phyloP scores from a whole-genome alignment of 495 filamentous ascomycete genomes.

The Clavariopsis aquatica region DNA sequence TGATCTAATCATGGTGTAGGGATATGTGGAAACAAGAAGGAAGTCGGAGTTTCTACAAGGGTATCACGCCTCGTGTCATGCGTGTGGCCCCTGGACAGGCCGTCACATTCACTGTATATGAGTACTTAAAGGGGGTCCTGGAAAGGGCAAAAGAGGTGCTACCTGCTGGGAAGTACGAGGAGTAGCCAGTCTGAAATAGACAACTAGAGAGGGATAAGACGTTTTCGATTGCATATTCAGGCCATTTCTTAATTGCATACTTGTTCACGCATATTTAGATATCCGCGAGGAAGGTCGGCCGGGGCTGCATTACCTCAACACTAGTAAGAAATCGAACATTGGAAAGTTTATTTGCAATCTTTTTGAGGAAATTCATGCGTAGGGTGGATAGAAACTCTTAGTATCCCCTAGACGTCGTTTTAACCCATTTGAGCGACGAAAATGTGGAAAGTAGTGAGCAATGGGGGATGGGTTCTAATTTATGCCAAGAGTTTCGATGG shows the following conservation, averaged over 20 bases:
- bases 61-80: conserved; percentile 97
- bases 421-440: too few species aligned
- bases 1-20: conserved; percentile 36
- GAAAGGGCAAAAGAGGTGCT: conserved; percentile 70
- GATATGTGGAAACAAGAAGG: conserved; percentile 99
- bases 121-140: conserved; percentile 80
- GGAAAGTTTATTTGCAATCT: too few species aligned
- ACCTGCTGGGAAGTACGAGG: conserved; percentile 71
- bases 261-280: neutral
- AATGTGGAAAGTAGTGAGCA: too few species aligned
- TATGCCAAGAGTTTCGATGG: neutral
- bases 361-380: too few species aligned
- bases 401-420: too few species aligned
- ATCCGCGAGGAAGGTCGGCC: neutral
- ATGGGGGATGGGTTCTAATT: neutral
- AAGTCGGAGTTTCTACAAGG: conserved; percentile 93
- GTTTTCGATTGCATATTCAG: neutral
- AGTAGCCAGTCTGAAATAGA: conserved; percentile 50
- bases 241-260: neutral
- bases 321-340: too few species aligned
- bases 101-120: conserved; percentile 97
- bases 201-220: neutral
- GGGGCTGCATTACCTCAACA: neutral
- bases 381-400: too few species aligned
- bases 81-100: conserved; percentile 96